Conservation (phyloP, 2,329 filamentous ascomycete species). For the Graphilbum fragrans region DNA sequence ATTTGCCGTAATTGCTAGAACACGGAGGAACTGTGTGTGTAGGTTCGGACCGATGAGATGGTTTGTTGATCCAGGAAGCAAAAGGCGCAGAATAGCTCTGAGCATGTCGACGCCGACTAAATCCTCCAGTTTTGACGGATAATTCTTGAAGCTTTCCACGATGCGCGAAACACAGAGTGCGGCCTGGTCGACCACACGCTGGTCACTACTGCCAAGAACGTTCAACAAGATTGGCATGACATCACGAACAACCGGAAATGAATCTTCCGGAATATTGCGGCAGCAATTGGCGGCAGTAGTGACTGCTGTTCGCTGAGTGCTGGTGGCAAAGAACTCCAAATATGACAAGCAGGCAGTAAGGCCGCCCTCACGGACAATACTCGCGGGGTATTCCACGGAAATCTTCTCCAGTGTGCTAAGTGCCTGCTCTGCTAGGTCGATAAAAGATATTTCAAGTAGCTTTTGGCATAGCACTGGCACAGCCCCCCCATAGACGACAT, state of each 20-base stretch:
- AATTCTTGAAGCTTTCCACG: constrained; percentile 91
- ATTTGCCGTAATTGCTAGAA: constrained; percentile 79
- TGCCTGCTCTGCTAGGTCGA: constrained; percentile 93
- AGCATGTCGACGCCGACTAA: constrained; percentile 82
- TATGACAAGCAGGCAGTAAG: constrained; percentile 92
- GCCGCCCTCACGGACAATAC: constrained; percentile 91
- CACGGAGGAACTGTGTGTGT: constrained; percentile 89
- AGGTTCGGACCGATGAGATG: constrained; percentile 77
- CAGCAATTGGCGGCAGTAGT: constrained; percentile 98
- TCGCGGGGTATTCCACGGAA: constrained; percentile 86
- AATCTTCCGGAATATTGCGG: constrained; percentile 88
- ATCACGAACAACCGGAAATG: constrained; percentile 80
- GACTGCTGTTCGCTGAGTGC: constrained; percentile 90
- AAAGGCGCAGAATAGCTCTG: constrained; percentile 69
- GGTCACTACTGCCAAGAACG: constrained; percentile 83
- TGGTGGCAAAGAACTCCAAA: constrained; percentile 94
- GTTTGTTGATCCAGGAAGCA: constrained; percentile 90
- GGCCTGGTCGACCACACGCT: constrained; percentile 92
- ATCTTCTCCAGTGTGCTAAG: constrained; percentile 96
- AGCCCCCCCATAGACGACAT: constrained; percentile 93
- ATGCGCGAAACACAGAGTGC: constrained; percentile 92
- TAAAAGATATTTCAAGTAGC: constrained; percentile 89
- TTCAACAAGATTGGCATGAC: constrained; percentile 94
- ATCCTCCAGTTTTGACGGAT: constrained; percentile 79
- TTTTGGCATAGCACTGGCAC: constrained; percentile 93